A percentile compares a stretch with the other conserved stretches of the same genome.
Evolutionary conservation across 495 filamentous ascomycete species (phyloP).

Genomic region (Filosporella fistucella): DNA sequence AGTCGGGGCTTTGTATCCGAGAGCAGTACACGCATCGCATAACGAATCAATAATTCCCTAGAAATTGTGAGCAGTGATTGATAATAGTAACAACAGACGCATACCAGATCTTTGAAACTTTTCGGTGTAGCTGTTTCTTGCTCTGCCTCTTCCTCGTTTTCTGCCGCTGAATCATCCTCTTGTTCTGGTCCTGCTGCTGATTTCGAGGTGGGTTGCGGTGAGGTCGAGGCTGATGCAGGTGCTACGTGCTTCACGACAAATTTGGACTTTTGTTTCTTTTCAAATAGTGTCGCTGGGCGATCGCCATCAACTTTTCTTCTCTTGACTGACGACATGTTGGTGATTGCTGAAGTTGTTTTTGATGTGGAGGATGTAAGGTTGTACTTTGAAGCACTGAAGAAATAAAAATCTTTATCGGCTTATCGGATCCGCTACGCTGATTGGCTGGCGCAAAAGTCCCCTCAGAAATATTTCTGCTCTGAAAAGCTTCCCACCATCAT

Average conservation of each 20-base stretch:
- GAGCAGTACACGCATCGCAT: constrained; percentile 74
- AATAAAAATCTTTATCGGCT: constrained; percentile 23
- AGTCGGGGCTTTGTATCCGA: constrained; percentile 82
- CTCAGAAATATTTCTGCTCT: constrained; percentile 15
- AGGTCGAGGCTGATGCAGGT: background rate
- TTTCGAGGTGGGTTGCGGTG: constrained; percentile 8
- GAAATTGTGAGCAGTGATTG: constrained; percentile 3
- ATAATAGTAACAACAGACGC: constrained; percentile 1
- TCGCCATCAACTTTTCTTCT: constrained; percentile 22
- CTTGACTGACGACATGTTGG: constrained; percentile 24
- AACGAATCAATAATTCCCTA: constrained; percentile 79
- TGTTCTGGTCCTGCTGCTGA: constrained; percentile 2
- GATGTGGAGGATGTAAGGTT: background rate
- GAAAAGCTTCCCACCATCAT: constrained; percentile 10
- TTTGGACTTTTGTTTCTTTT: constrained; percentile 10
- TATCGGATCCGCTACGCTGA: constrained; percentile 18
- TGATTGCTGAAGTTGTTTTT: background rate
- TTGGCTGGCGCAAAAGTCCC: constrained; percentile 15
- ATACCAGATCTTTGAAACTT: constrained; percentile 72
- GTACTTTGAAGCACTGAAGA: background rate
- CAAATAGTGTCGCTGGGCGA: constrained; percentile 4
- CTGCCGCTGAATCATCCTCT: background rate
- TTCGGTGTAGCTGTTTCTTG: constrained; percentile 44
- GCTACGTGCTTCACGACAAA: constrained; percentile 3
- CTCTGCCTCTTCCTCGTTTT: constrained; percentile 14